Conservation (phyloP, 768 basidiomycete genomes). For the Chalciporus pseudorubinellus region DNA sequence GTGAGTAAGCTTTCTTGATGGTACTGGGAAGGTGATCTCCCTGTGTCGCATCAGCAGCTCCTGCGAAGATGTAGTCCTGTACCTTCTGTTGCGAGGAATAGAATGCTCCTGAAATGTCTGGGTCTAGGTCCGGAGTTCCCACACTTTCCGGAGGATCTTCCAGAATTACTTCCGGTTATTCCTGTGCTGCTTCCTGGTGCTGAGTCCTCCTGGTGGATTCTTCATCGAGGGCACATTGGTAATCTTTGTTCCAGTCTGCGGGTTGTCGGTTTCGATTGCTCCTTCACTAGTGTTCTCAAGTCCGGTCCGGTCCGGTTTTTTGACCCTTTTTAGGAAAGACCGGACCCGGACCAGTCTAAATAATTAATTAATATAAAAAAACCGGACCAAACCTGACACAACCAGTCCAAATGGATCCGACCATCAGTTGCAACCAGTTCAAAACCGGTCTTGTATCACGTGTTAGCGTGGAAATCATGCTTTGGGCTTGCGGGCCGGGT, state of each 20-base stretch:
- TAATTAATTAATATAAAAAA: no score
- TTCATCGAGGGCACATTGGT: background rate
- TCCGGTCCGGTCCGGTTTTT: no score
- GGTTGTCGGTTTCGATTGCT: background rate
- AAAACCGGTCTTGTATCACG: no score
- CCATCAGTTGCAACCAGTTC: no score
- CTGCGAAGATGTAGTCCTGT: conserved; percentile 1
- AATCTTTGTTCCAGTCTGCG: background rate
- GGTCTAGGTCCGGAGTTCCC: background rate
- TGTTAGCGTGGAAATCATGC: no score
- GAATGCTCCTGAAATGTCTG: background rate
- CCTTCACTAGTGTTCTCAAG: no score
- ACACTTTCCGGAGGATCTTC: background rate
- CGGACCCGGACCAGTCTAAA: no score
- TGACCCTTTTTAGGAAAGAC: no score
- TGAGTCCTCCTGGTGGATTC: background rate
- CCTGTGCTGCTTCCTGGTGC: background rate
- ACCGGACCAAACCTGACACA: no score
- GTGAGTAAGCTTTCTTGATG: background rate
- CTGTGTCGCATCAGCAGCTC: background rate
- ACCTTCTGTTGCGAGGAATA: background rate
- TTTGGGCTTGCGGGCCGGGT: no score
- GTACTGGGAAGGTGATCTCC: no score
- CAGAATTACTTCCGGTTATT: background rate
- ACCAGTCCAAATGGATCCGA: no score